phyloP scores from a whole-genome alignment of 2,329 filamentous ascomycete genomes.

The Venturia carpophila region DNA sequence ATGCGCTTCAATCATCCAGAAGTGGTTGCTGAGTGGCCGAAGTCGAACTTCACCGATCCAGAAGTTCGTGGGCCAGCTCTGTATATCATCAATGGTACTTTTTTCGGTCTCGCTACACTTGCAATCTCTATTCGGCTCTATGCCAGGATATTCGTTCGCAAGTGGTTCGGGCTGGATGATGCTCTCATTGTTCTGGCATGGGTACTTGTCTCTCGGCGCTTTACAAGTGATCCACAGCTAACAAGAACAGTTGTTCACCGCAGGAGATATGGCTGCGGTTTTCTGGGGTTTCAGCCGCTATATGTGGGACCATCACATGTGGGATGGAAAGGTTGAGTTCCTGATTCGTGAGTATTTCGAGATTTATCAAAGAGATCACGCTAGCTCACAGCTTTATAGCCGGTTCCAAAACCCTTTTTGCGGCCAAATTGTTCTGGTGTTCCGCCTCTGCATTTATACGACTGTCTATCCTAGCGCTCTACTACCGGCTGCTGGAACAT shows the following conservation, averaged over 20 bases:
- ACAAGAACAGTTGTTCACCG: constrained; percentile 2
- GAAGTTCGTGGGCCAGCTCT: constrained; percentile 33
- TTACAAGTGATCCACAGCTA: background rate
- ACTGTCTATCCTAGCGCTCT: constrained; percentile 40
- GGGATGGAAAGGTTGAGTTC: constrained; percentile 5
- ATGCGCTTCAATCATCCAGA: constrained; percentile 17
- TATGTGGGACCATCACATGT: constrained; percentile 18
- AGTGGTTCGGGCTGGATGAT: constrained; percentile 19
- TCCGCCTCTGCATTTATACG: constrained; percentile 37
- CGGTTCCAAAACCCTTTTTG: constrained; percentile 31
- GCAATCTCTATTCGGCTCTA: constrained; percentile 16
- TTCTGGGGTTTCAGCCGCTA: constrained; percentile 10
- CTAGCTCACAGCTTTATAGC: background rate
- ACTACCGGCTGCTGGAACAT: constrained; percentile 38
- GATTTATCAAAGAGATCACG: background rate
- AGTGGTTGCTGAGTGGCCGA: constrained; percentile 29
- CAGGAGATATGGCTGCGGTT: constrained; percentile 9
- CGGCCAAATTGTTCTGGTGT: constrained; percentile 36
- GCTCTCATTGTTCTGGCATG: constrained; percentile 14
- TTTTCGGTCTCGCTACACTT: constrained; percentile 16
- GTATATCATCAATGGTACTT: constrained; percentile 14
- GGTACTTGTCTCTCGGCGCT: constrained; percentile 1
- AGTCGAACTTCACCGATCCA: constrained; percentile 34
- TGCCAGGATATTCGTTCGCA: constrained; percentile 11
- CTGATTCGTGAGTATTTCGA: constrained; percentile 10